A percentile compares a stretch with the other conserved stretches of the same genome.
Evolutionary conservation across 23 red algal species (phyloP).

Genomic region (Gracilaria domingensis): DNA sequence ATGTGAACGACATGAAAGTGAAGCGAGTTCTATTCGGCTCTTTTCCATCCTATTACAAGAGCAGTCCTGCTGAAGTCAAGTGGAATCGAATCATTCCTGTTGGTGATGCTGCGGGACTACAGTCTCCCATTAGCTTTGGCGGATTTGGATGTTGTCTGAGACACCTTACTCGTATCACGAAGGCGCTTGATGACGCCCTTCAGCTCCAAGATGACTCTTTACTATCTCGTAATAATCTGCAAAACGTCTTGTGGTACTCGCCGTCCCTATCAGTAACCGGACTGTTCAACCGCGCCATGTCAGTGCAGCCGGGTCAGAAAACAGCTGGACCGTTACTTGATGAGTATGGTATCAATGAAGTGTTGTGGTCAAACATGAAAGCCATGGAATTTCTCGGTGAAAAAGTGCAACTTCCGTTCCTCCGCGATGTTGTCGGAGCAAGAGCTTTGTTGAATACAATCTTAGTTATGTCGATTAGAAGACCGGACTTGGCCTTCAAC

Average conservation of each 20-base stretch:
- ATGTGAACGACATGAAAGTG: constrained; percentile 51
- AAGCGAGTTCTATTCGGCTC: constrained; percentile 83
- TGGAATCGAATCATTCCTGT: constrained; percentile 80
- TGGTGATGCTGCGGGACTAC: constrained; percentile 87
- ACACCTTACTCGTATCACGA: constrained; percentile 75
- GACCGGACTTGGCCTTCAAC: constrained; percentile 55
- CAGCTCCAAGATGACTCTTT: constrained; percentile 40
- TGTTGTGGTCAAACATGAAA: constrained; percentile 66
- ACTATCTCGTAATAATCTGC: constrained; percentile 46
- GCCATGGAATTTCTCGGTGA: constrained; percentile 77
- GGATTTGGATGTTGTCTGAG: constrained; percentile 93
- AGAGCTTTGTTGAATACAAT: constrained; percentile 77
- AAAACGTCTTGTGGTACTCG: constrained; percentile 76
- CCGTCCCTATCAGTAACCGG: constrained; percentile 86
- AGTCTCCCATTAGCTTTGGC: constrained; percentile 94
- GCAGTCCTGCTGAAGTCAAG: constrained; percentile 55
- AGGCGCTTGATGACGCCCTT: constrained; percentile 76
- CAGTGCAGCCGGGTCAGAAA: constrained; percentile 62
- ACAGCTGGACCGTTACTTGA: constrained; percentile 56
- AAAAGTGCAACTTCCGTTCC: constrained; percentile 74
- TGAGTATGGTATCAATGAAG: constrained; percentile 73
- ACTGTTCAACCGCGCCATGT: constrained; percentile 91
- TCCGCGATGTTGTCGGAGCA: constrained; percentile 87
- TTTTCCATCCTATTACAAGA: constrained; percentile 79
- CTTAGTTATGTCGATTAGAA: constrained; percentile 47